Evolutionary conservation across 805 yeast genomes (phyloP).

Genomic region (Candida chilensis): DNA sequence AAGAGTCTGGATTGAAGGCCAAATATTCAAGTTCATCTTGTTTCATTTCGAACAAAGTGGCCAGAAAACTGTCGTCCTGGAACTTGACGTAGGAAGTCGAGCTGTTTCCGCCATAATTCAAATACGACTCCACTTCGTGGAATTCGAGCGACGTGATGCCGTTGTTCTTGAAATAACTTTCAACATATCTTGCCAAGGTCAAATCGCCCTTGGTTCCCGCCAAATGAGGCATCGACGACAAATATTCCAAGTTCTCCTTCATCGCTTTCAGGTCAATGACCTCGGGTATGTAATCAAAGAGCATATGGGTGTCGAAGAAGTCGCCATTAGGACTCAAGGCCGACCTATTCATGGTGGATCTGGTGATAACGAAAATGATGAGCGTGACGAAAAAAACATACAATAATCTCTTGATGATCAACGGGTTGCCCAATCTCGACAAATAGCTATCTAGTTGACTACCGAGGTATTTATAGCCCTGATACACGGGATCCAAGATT

Average conservation of each 20-base stretch:
- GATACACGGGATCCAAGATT: slow-evolving; percentile 43
- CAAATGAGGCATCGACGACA: slow-evolving; percentile 76
- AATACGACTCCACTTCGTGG: slow-evolving; percentile 39
- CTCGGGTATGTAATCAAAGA: slow-evolving; percentile 40
- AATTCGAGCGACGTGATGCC: slow-evolving; percentile 46
- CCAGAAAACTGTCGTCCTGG: slow-evolving; percentile 23
- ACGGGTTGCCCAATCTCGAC: slow-evolving; percentile 72
- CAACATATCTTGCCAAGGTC: slow-evolving; percentile 58
- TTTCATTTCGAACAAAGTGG: slow-evolving; percentile 24
- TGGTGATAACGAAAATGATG: slow-evolving; percentile 46
- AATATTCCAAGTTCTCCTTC: slow-evolving; percentile 58
- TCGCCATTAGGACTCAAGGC: slow-evolving; percentile 37
- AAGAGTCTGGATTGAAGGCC: slow-evolving; percentile 65
- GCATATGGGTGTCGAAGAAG: slow-evolving; percentile 49
- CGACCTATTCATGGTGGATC: slow-evolving; percentile 30
- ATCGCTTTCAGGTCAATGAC: slow-evolving; percentile 45
- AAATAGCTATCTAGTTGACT: slow-evolving; percentile 47
- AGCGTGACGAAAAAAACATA: slow-evolving; percentile 61
- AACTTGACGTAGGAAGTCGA: slow-evolving; percentile 17
- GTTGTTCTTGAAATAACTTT: slow-evolving; percentile 46
- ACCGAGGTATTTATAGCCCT: slow-evolving; percentile 29
- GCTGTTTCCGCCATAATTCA: slow-evolving; percentile 39
- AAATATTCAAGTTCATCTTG: slow-evolving; percentile 20
- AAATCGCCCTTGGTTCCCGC: slow-evolving; percentile 86
- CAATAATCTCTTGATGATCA: slow-evolving; percentile 68